Percentiles rank a stretch among this genome's conserved stretches.
Conservation (phyloP, 108 stramenopile genomes). For the Seminavis robusta region DNA sequence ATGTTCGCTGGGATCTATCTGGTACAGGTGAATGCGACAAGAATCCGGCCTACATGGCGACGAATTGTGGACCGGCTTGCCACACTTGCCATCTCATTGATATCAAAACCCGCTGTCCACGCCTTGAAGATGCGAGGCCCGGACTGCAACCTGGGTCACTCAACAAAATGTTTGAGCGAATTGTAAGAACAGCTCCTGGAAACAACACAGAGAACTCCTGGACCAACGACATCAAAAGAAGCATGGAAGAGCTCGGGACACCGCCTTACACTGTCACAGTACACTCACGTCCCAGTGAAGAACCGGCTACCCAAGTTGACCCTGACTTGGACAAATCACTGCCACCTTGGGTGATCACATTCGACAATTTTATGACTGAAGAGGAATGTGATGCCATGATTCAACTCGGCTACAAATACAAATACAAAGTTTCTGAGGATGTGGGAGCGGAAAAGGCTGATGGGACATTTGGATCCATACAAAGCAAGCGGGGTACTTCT, state of each 20-base stretch:
- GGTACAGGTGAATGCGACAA: slow-evolving; percentile 81
- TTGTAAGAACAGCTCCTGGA: slow-evolving; percentile 69
- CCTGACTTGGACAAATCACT: slow-evolving; percentile 26
- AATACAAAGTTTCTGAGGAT: slow-evolving; percentile 52
- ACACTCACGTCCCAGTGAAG: slow-evolving; percentile 49
- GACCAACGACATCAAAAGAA: slow-evolving; percentile 25
- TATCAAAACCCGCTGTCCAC: slow-evolving; percentile 53
- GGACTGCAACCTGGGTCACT: slow-evolving; percentile 46
- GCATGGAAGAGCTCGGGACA: slow-evolving; percentile 35
- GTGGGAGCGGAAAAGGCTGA: slow-evolving; percentile 10
- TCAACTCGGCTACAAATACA: slow-evolving; percentile 42
- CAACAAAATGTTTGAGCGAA: slow-evolving; percentile 62
- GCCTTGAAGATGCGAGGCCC: slow-evolving; percentile 30
- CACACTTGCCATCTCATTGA: slow-evolving; percentile 72
- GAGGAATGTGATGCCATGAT: slow-evolving; percentile 66
- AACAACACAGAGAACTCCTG: slow-evolving; percentile 59
- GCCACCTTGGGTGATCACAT: slow-evolving; percentile 77
- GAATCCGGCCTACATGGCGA: slow-evolving; percentile 64
- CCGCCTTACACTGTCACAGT: slow-evolving; percentile 68
- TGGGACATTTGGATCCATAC: slow-evolving; percentile 10
- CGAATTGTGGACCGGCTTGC: slow-evolving; percentile 65
- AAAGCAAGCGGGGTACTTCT: slow-evolving; percentile 40
- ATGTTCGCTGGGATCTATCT: too few relatives aligned
- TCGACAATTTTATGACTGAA: slow-evolving; percentile 63
- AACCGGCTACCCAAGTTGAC: slow-evolving; percentile 31